Conservation (phyloP, 345 rosid species). For the Melaleuca quinquenervia region DNA sequence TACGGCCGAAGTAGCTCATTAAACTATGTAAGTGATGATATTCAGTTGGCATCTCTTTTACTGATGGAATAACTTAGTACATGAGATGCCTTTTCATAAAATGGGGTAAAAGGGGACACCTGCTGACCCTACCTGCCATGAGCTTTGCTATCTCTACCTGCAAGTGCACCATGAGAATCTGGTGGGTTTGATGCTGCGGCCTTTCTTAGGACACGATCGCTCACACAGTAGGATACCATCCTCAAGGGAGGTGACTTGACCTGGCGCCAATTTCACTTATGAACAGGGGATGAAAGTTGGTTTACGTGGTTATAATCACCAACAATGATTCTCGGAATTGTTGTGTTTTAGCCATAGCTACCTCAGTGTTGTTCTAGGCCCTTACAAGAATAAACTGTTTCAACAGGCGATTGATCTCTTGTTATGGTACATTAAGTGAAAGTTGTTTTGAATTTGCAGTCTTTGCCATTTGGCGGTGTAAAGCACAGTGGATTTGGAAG, state of each 20-base stretch:
- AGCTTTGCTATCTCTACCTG: not conserved
- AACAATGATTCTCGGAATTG: not conserved
- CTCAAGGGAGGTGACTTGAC: not conserved
- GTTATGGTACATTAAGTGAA: not conserved
- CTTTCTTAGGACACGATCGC: not conserved
- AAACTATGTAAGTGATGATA: not conserved
- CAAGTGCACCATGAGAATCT: not conserved
- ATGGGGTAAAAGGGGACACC: not conserved
- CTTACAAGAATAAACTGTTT: not conserved
- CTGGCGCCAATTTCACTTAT: not conserved
- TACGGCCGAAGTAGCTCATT: not conserved
- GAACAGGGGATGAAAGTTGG: not conserved
- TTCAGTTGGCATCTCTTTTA: not conserved
- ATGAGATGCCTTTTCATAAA: not conserved
- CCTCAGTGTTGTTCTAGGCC: not conserved
- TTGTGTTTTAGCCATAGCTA: not conserved
- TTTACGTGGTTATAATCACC: not conserved
- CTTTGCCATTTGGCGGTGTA: conserved; percentile 94
- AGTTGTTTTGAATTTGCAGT: conserved; percentile 31
- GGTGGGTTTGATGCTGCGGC: not conserved
- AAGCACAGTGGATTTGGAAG: conserved; percentile 96
- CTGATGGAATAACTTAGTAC: not conserved
- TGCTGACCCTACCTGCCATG: not conserved
- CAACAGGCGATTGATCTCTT: not conserved
- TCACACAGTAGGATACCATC: not conserved